Conservation (phyloP, 129 eudicot species). For the Arctium minus region DNA sequence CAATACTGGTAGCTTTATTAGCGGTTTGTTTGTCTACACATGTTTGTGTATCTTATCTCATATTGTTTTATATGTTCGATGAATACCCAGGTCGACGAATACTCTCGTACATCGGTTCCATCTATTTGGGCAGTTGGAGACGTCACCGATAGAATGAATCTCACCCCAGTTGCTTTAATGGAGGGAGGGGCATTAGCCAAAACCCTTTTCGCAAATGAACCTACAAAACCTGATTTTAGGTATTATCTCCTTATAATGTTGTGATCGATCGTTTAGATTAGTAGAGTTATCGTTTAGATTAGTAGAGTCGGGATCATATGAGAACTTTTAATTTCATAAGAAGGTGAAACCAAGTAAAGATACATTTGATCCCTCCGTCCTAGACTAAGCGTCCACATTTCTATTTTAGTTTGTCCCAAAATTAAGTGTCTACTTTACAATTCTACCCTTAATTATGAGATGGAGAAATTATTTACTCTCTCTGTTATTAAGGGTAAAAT, state of each 20-base stretch:
- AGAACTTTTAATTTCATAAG: not conserved
- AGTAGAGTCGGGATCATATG: not conserved
- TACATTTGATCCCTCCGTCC: not conserved
- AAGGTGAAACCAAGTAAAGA: not conserved
- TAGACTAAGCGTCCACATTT: too few species aligned
- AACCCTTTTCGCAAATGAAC: slow-evolving; percentile 84
- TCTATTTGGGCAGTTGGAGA: slow-evolving; percentile 99
- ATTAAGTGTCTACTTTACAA: not conserved
- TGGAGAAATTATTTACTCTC: not conserved
- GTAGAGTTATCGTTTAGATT: not conserved
- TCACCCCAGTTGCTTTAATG: slow-evolving; percentile 99
- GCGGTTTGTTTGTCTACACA: not conserved
- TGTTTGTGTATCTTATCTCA: not conserved
- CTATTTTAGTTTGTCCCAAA: not conserved
- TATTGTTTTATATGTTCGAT: not conserved
- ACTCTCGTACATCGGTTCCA: slow-evolving; percentile 86
- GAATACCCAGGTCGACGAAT: slow-evolving; percentile 78
- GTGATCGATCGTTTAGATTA: not conserved
- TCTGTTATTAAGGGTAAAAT: not conserved
- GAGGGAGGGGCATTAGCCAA: slow-evolving; percentile 98
- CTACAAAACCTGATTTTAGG: slow-evolving; percentile 95
- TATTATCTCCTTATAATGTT: slow-evolving; percentile 5
- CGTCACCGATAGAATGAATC: slow-evolving; percentile 90
- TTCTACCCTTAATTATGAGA: not conserved
- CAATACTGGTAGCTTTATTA: slow-evolving; percentile 56